Evolutionary conservation across 2,329 filamentous ascomycete species (phyloP), one percentile per base, ranked within the genome.

Genomic region (Trichoderma sp.): DNA sequence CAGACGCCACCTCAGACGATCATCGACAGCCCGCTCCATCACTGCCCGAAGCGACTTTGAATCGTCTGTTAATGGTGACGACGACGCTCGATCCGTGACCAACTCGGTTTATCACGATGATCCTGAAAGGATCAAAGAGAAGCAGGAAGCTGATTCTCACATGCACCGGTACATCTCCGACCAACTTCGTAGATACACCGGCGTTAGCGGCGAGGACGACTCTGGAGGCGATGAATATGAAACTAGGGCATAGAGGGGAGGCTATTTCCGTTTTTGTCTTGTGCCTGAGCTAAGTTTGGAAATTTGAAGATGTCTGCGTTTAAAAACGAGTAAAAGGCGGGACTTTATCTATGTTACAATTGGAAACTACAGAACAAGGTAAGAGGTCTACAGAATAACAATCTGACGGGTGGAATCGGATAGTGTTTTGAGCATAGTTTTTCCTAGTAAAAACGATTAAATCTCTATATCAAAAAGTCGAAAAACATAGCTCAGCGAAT

Each of bases 1-100:
- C 28, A 85, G 82, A 72, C 85, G 85, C 24, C 82, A 83, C 21
- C 83, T 95, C 74, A 90, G 93, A 46, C 89, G 93, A 68, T 94
- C 92, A 5, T 95, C 93, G 5, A 94, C 92, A 0, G 89, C 88
- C 54, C 89, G 95, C 51, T 96, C 93, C 59, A 94, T 98, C 68
- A 92, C 93, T 43, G 89, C 89, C 66, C 89, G 93, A 65, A 96
- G 92, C 77, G 94, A 97, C 80, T 97, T 91, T 77, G 86, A 87
- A 65, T 78, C 78, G 3, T 83, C 84, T 26, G 73, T 80, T 54
- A 83, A 85, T 69, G 85, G 81, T 14, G 81, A 85, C 16, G 79
- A 80, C 24, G 79, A 81, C 59, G 74, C 63, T 1, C 77, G 71
- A 34, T 81, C 79, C 5, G 74, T 73, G 10, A 76, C 74, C 43